These are phyloP conservation scores for Streptanthus diversifolius DNA, from an alignment of 345 rosid species.

Conservation along the genomic window DNA sequence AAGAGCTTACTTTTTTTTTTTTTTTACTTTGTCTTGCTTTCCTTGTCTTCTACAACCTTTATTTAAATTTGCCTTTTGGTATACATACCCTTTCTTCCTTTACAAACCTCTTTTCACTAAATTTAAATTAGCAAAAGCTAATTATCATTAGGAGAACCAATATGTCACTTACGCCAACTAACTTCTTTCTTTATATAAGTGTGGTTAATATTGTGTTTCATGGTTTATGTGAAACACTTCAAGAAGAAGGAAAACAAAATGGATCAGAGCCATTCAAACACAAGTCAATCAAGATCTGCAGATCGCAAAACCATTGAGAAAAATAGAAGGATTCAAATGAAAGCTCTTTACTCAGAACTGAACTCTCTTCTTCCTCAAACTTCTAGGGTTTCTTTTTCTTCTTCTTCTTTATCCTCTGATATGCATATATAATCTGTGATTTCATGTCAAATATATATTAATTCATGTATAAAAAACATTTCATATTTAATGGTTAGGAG, in stretches of 20 bases:
- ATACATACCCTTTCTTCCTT: conserved; percentile 4
- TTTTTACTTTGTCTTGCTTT: conserved; percentile 21
- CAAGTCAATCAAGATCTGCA: conserved; percentile 22
- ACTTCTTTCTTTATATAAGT: conserved; percentile 15
- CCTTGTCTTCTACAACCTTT: not conserved
- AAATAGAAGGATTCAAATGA: conserved; percentile 37
- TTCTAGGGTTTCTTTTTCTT: conserved; percentile 26
- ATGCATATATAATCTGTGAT: not conserved
- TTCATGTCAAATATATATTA: not conserved
- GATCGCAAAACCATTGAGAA: conserved; percentile 34
- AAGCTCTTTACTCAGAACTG: conserved; percentile 32
- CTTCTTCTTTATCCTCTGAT: conserved; percentile 7
- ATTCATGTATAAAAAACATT: too few species aligned
- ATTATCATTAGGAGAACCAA: conserved; percentile 3
- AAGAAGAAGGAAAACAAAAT: conserved; percentile 1
- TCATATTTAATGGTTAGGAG: conserved; percentile 22
- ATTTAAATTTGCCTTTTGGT: conserved; percentile 19
- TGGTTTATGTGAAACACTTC: not conserved
- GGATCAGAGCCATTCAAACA: conserved; percentile 26
- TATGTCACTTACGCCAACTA: conserved; percentile 4
- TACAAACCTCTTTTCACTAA: not conserved
- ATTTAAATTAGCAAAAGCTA: not conserved
- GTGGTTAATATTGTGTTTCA: not conserved
- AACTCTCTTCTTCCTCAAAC: conserved; percentile 35
- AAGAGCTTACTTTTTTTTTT: not conserved